Base-by-base conservation (phyloP, 2,329 filamentous ascomycete genomes). In the Eutypa lata region DNA sequence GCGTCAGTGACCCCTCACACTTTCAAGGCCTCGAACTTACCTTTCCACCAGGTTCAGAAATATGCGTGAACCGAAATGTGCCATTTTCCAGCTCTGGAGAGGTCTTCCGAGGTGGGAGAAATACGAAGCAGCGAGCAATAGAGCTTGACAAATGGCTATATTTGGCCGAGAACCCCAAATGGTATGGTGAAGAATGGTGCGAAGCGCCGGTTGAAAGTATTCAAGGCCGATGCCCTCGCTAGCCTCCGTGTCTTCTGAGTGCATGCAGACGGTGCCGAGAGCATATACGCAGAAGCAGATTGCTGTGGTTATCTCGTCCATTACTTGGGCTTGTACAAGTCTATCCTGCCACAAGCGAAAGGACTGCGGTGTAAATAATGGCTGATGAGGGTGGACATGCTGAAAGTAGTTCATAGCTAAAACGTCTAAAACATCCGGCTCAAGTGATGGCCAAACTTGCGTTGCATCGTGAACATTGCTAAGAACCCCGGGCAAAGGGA, bases 281-380 rank as follows among this genome's bases (percentile, higher is more conserved):
- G 70, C 68, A 50, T 71, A 73, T 1, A 72, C 67, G 35, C 64
- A 67, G 13, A 72, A 62, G 49, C 71, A 72, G 35, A 72, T 67
- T 3, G 70, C 62, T 3, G 64, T 68, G 28, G 64, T 64, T 18
- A 67, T 59, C 16, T 63, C 59, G 44, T 65, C 60, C 16, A 59
- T 43, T 19, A 63, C 52, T 47, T 61, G 65, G 16, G 57, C 52
- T 14, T 65, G 61, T 22, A 65, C 47, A 35, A 70, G 53, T 14
- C 54, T 56, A 3, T 51, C 57, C 33, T 68, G 64, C 66, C 70
- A 69, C 2, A 51, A 47, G 16, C 59, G 56, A 28, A 71, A 68
- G 33, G 58, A 57, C 26, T 56, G 55, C 18, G 55, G 57, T 8
- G 65, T 62, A 37, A 73, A 71, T 18, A 73, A 61, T 6, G 71